phyloP scores from a whole-genome alignment of 2,329 filamentous ascomycete species.

The Raffaelea albimanens region DNA sequence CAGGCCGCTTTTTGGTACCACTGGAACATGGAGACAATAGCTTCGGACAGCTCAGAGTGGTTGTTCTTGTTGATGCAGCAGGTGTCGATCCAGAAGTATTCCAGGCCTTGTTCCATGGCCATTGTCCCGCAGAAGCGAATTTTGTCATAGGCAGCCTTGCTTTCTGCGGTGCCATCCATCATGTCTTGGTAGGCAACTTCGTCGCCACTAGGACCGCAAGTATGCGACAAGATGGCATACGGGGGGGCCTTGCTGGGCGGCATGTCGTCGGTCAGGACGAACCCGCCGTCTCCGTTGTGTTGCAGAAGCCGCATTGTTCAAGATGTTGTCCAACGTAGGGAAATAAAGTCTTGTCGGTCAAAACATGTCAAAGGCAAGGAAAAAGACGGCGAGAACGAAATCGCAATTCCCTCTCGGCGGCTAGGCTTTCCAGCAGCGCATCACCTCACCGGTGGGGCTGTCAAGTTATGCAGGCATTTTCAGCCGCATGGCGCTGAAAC shows the following conservation, averaged over 20 bases:
- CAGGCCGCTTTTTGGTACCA: conserved; percentile 5
- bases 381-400: too few relatives aligned
- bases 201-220: conserved; percentile 13
- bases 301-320: too few relatives aligned
- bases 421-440: too few relatives aligned
- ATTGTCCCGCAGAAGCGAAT: conserved; percentile 1
- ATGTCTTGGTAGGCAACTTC: conserved; percentile 12
- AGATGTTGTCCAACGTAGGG: too few relatives aligned
- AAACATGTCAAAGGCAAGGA: too few relatives aligned
- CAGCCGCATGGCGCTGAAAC: too few relatives aligned
- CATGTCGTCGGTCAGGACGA: not conserved
- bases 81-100: conserved; percentile 10
- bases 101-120: not conserved
- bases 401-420: too few relatives aligned
- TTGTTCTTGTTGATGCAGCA: conserved; percentile 11
- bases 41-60: conserved; percentile 3
- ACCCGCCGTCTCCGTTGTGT: too few relatives aligned
- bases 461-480: too few relatives aligned
- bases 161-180: not conserved
- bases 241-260: not conserved
- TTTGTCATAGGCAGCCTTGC: conserved; percentile 8
- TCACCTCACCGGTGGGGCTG: too few relatives aligned
- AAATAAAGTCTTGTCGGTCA: too few relatives aligned
- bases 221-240: conserved; percentile 18
- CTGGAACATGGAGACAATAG: conserved; percentile 10